These are phyloP conservation scores for Didymella keratinophila DNA, from an alignment of 2,329 filamentous ascomycete species.

Conservation along the genomic window DNA sequence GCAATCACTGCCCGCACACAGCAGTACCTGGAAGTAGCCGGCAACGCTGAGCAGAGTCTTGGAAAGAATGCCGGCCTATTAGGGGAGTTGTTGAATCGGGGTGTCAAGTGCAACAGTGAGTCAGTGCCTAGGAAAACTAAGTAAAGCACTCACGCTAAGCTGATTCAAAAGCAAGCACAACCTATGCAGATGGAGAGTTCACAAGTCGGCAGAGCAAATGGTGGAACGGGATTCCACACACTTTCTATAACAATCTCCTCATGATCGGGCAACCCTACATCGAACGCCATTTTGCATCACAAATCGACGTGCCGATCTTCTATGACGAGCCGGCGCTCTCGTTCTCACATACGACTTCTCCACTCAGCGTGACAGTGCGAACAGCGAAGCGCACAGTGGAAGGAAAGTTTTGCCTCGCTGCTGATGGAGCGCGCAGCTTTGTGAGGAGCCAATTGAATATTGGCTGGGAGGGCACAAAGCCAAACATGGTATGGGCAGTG, in stretches of 20 bases:
- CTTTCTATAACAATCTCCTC: slow-evolving; percentile 58
- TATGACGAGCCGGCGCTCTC: slow-evolving; percentile 52
- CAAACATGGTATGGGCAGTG: background rate
- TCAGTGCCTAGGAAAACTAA: background rate
- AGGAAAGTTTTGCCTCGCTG: background rate
- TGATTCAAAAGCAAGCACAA: slow-evolving; percentile 53
- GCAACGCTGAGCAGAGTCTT: background rate
- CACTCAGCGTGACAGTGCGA: background rate
- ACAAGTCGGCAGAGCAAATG: slow-evolving; percentile 58
- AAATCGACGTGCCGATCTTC: slow-evolving; percentile 46
- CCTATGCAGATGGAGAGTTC: slow-evolving; percentile 57
- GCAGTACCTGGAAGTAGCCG: background rate
- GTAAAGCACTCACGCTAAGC: background rate
- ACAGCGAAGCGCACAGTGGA: background rate
- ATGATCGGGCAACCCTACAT: slow-evolving; percentile 61
- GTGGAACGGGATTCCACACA: slow-evolving; percentile 57
- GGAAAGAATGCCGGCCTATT: background rate
- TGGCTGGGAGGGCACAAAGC: background rate
- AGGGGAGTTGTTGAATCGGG: background rate
- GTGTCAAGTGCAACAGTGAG: background rate
- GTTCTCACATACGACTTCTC: slow-evolving; percentile 20
- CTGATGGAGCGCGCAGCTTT: background rate
- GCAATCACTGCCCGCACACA: background rate
- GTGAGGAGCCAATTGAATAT: background rate
- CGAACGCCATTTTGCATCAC: slow-evolving; percentile 51